Percentiles rank a stretch among this genome's conserved stretches.
These are phyloP conservation scores for Dillenia suffruticosa DNA, from an alignment of 164 flowering plant species.

Conservation along the genomic window DNA sequence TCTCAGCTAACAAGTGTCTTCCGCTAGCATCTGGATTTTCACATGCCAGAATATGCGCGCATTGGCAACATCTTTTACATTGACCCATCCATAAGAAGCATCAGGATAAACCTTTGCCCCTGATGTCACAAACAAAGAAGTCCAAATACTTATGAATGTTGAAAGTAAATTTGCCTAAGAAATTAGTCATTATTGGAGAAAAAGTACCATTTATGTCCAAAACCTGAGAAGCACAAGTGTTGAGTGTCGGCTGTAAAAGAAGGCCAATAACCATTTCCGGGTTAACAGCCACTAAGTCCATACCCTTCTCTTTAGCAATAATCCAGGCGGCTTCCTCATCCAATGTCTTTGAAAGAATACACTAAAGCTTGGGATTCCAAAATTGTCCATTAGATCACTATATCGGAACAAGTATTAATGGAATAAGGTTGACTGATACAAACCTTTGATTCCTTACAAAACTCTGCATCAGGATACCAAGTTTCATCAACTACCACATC, in stretches of 20 bases:
- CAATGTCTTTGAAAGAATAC: too few species aligned
- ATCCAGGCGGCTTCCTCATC: too few species aligned
- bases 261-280: constrained; percentile 55
- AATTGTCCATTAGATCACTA: too few species aligned
- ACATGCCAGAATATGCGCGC: constrained; percentile 71
- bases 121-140: constrained; percentile 5
- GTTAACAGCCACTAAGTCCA: constrained; percentile 18
- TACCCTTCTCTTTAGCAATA: too few species aligned
- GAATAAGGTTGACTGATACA: too few species aligned
- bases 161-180: too few species aligned
- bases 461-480: too few species aligned
- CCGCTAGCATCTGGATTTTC: constrained; percentile 59
- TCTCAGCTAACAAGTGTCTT: constrained; percentile 52
- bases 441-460: too few species aligned
- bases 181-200: neutral
- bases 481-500: too few species aligned
- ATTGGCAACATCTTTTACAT: constrained; percentile 59
- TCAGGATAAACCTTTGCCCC: constrained; percentile 39
- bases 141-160: neutral
- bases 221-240: constrained; percentile 34
- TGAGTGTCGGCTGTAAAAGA: constrained; percentile 46
- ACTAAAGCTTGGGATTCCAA: too few species aligned
- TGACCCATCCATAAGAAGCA: constrained; percentile 38
- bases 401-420: too few species aligned
- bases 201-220: constrained; percentile 33